Evolutionary conservation across 2,329 filamentous ascomycete species (phyloP).

Genomic region (Xylaria sp.): DNA sequence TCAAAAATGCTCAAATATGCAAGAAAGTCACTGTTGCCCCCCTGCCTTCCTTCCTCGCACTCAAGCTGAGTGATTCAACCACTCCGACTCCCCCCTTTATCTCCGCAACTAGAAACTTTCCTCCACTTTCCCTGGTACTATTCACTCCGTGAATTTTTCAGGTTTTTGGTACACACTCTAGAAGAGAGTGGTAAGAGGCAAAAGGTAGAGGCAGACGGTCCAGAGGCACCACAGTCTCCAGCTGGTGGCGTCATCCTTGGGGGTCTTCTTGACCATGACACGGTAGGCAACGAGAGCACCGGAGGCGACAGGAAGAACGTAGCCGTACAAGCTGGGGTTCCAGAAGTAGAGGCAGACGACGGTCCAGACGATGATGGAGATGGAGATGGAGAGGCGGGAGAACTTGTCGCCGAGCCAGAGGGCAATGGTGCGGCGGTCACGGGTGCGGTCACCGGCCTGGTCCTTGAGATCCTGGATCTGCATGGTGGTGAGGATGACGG

Average conservation of each 20-base stretch:
- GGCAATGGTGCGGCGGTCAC: constrained; percentile 23
- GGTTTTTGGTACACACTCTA: neutral
- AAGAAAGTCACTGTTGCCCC: no score
- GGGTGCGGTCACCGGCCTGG: constrained; percentile 23
- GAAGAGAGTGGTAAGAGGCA: constrained; percentile 17
- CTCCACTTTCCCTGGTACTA: no score
- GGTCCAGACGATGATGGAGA: constrained; percentile 21
- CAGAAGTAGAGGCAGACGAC: constrained; percentile 18
- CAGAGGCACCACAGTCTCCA: constrained; percentile 21
- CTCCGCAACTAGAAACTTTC: no score
- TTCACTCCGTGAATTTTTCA: no score
- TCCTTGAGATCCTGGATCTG: constrained; percentile 28
- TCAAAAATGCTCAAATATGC: no score
- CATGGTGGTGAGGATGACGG: constrained; percentile 27
- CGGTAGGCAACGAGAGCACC: constrained; percentile 16
- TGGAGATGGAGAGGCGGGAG: constrained; percentile 18
- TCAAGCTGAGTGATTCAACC: no score
- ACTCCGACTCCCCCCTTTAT: no score
- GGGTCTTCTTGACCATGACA: constrained; percentile 10
- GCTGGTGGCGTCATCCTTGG: constrained; percentile 17
- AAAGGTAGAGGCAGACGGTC: constrained; percentile 20
- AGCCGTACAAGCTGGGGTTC: constrained; percentile 13
- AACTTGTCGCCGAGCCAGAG: constrained; percentile 23
- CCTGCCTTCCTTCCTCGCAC: no score
- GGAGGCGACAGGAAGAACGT: constrained; percentile 8